A percentile compares a stretch with the other conserved stretches of the same genome.
Conservation (phyloP, 495 filamentous ascomycete species). For the Aspergillus kassunensis region DNA sequence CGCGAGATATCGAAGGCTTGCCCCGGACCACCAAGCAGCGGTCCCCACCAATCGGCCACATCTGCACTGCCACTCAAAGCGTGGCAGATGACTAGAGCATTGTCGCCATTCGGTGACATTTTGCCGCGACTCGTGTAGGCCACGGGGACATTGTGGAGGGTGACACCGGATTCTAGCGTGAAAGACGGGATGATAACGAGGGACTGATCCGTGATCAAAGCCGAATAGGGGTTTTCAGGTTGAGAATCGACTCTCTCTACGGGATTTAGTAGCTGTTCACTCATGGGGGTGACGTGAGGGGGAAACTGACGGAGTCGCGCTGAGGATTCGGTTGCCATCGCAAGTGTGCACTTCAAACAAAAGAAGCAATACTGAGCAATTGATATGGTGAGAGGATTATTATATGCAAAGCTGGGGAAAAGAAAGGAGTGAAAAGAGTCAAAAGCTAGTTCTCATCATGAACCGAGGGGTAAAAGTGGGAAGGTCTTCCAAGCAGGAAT, state of each 20-base stretch:
- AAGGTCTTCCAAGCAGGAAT: not conserved
- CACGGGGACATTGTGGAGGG: slow-evolving; percentile 81
- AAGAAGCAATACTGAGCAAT: no score
- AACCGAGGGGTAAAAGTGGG: not conserved
- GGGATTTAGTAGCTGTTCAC: slow-evolving; percentile 55
- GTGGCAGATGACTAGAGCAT: slow-evolving; percentile 96
- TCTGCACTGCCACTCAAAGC: slow-evolving; percentile 94
- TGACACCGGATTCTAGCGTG: slow-evolving; percentile 89
- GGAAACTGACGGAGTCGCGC: slow-evolving; percentile 43
- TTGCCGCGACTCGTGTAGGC: slow-evolving; percentile 85
- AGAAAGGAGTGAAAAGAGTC: no score
- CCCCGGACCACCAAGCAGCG: slow-evolving; percentile 81
- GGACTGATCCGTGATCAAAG: slow-evolving; percentile 79
- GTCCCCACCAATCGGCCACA: slow-evolving; percentile 98
- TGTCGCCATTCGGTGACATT: slow-evolving; percentile 71
- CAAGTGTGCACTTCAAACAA: no score
- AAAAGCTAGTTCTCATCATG: slow-evolving; percentile 5
- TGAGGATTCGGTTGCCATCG: slow-evolving; percentile 30
- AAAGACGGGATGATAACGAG: slow-evolving; percentile 83
- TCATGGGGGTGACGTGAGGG: slow-evolving; percentile 4
- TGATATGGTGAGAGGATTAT: not conserved
- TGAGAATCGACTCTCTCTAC: slow-evolving; percentile 63
- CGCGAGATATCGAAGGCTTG: slow-evolving; percentile 87
- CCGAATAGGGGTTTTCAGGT: slow-evolving; percentile 88
- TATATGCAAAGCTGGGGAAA: no score